These are phyloP conservation scores for Cladosporium sp. DNA, from an alignment of 2,329 filamentous ascomycete genomes.

Conservation along the genomic window DNA sequence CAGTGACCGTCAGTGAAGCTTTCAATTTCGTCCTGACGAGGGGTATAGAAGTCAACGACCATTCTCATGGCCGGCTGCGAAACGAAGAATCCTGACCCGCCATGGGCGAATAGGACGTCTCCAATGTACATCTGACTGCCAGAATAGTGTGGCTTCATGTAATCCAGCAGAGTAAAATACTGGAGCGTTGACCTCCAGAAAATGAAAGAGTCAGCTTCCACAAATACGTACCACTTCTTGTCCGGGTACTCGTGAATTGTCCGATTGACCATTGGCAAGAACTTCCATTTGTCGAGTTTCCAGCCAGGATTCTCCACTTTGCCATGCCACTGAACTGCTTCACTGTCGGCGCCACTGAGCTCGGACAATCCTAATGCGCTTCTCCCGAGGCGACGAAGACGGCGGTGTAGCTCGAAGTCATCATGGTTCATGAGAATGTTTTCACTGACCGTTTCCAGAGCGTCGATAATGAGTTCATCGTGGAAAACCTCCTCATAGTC, in stretches of 20 bases:
- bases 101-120: conserved; percentile 49
- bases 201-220: conserved; percentile 57
- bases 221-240: conserved; percentile 57
- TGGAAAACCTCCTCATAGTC: conserved; percentile 53
- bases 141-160: conserved; percentile 47
- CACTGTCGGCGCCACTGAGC: background rate
- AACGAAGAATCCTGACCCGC: conserved; percentile 51
- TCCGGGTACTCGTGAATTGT: conserved; percentile 38
- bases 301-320: conserved; percentile 17
- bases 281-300: conserved; percentile 37
- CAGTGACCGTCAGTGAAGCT: conserved; percentile 16
- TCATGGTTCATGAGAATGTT: conserved; percentile 27
- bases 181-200: conserved; percentile 50
- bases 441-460: conserved; percentile 28
- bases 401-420: conserved; percentile 37
- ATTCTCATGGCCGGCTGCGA: conserved; percentile 47
- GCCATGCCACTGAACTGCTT: background rate
- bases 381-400: conserved; percentile 29
- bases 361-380: conserved; percentile 28
- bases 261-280: conserved; percentile 34
- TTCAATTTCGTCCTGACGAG: conserved; percentile 37
- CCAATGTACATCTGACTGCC: conserved; percentile 52
- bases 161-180: conserved; percentile 51
- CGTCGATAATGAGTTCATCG: conserved; percentile 35
- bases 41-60: conserved; percentile 39